Evolutionary conservation across 192 early-diverging fungal species (phyloP).

Genomic region (Entomortierella lignicola): DNA sequence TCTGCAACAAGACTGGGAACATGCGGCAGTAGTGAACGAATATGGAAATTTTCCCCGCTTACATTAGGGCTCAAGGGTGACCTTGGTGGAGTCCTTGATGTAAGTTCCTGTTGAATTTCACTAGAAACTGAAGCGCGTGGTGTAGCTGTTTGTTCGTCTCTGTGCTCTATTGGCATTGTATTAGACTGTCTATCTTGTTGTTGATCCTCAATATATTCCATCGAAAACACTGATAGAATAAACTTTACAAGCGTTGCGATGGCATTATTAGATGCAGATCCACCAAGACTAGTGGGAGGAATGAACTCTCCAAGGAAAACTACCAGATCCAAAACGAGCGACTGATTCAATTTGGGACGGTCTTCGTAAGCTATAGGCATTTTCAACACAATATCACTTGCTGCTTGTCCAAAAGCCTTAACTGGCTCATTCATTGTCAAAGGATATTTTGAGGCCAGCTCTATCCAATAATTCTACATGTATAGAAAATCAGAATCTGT

Average conservation of each 20-base stretch:
- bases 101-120: conserved; percentile 7
- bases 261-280: conserved; percentile 10
- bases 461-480: conserved; percentile 37
- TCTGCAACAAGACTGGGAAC: not conserved
- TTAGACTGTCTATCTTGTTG: not conserved
- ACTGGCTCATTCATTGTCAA: conserved; percentile 26
- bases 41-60: conserved; percentile 41
- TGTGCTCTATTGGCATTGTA: not conserved
- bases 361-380: conserved; percentile 13
- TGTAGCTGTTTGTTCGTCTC: conserved; percentile 8
- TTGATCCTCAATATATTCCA: conserved; percentile 24
- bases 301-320: conserved; percentile 27
- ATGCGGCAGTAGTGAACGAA: conserved; percentile 1
- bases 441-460: conserved; percentile 31
- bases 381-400: conserved; percentile 32
- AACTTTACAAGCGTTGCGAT: conserved; percentile 13
- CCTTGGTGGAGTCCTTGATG: conserved; percentile 35
- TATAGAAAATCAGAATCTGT: not conserved
- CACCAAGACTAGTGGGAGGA: conserved; percentile 23
- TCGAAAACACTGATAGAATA: conserved; percentile 27
- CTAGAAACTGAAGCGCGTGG: conserved; percentile 26
- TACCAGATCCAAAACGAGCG: conserved; percentile 23
- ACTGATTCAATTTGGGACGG: conserved; percentile 17
- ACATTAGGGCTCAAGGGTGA: conserved; percentile 38
- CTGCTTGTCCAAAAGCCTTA: conserved; percentile 16